These are phyloP conservation scores for Populus simonii DNA, from an alignment of 345 rosid species.

Conservation along the genomic window DNA sequence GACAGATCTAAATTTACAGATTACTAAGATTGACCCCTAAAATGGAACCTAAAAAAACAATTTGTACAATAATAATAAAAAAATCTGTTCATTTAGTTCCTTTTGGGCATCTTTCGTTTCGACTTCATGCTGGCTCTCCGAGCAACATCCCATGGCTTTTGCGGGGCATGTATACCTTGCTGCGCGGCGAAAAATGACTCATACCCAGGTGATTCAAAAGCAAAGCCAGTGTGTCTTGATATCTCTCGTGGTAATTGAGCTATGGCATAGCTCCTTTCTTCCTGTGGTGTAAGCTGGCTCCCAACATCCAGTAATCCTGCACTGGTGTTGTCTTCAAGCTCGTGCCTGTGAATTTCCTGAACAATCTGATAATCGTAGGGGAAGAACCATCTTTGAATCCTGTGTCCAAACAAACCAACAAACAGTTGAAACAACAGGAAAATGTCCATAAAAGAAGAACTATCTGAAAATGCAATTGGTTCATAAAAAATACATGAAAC, in stretches of 20 bases:
- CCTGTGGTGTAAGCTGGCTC: constrained; percentile 64
- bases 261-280: constrained; percentile 78
- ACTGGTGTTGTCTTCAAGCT: constrained; percentile 46
- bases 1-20: constrained; percentile 11
- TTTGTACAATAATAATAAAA: constrained; percentile 4
- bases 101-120: constrained; percentile 46
- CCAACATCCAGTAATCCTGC: constrained; percentile 47
- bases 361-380: constrained; percentile 93
- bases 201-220: constrained; percentile 95
- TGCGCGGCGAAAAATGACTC: constrained; percentile 97
- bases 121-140: constrained; percentile 85
- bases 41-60: background rate
- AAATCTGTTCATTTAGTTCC: constrained; percentile 1
- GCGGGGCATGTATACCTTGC: constrained; percentile 79
- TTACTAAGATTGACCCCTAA: background rate
- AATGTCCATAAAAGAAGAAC: background rate
- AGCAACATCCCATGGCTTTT: constrained; percentile 98
- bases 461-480: background rate
- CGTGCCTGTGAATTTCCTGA: constrained; percentile 84
- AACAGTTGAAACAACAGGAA: background rate
- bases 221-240: constrained; percentile 91
- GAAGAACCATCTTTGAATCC: constrained; percentile 90
- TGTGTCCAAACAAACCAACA: constrained; percentile 24
- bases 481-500: background rate
- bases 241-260: constrained; percentile 82